Base-by-base conservation (phyloP, 768 basidiomycete genomes). In the Termitomyces sp. region DNA sequence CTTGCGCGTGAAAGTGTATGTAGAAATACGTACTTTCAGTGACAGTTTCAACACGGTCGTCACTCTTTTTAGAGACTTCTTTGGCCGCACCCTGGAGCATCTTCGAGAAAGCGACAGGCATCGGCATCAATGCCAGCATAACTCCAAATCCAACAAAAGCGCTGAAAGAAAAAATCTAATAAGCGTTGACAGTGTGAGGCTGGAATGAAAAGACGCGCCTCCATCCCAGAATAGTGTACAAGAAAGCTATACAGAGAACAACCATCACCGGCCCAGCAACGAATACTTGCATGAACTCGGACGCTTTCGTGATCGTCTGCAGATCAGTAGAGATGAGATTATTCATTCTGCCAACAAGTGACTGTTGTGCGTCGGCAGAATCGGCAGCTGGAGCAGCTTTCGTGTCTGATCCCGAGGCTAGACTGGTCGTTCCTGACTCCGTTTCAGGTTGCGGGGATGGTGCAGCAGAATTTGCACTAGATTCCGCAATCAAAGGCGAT, bases 301-400 rank as follows among this genome's bases (percentile, higher is more conserved):
- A 57, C 3, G 69, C 72, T 22, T 65, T 67, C 12, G 64, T 63
- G 39, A 80, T 75, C 41, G 71, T 69, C 44, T 61, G 61, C 58
- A 78, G 51, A 68, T 92, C 89, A 1, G 85, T 83, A 7, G 88
- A 83, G 30, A 89, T 81, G 7, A 91, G 72, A 57, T 90, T 91
- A 69, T 88, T 91, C 69, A 92, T 85, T 65, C 83, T 87, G 11
- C 91, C 90, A 33, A 84, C 80, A n/a, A 89, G 69, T 24, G 68
- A 62, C 27, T 54, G 61, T 8, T 41, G 31, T 13, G 60, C 54
- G 24, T 61, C 58, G 13, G 56, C 48, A 30, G 62, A 54, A 9
- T 60, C 36, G 41, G 58, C 58, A 13, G 54, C 52, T 36, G 58
- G 42, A 57, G 51, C 46, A 5, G 61, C 44, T 27, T 61, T 60